phyloP scores from a whole-genome alignment of 2,329 filamentous ascomycete species.

The Sporothrix euskadiensis region DNA sequence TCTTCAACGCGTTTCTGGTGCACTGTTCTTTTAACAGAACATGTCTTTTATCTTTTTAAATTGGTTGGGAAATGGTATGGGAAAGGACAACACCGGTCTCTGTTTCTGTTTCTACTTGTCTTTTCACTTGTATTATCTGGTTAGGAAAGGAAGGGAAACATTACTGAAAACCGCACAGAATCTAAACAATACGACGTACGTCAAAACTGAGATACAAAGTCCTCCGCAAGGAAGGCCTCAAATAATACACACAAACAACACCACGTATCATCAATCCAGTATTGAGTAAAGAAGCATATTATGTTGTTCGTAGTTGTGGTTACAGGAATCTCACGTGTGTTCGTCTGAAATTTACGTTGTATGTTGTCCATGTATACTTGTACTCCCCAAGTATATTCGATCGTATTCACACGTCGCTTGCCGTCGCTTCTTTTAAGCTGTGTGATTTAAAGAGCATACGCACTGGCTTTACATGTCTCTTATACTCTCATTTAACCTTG shows the following conservation, averaged over 20 bases:
- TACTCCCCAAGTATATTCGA: background rate
- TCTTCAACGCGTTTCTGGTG: conserved; percentile 4
- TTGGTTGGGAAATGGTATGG: background rate
- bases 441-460: background rate
- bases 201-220: background rate
- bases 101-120: background rate
- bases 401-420: background rate
- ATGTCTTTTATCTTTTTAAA: background rate
- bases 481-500: background rate
- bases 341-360: background rate
- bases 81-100: background rate
- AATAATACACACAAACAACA: background rate
- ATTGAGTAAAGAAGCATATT: background rate
- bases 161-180: background rate
- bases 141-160: background rate
- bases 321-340: background rate
- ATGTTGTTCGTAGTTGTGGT: background rate
- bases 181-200: conserved; percentile 2
- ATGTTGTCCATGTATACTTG: background rate
- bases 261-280: background rate
- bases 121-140: background rate
- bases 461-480: background rate
- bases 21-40: background rate
- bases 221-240: background rate
- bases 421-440: background rate